Conservation (phyloP, 2,329 filamentous ascomycete genomes). For the Sarocladiaceae sp. region DNA sequence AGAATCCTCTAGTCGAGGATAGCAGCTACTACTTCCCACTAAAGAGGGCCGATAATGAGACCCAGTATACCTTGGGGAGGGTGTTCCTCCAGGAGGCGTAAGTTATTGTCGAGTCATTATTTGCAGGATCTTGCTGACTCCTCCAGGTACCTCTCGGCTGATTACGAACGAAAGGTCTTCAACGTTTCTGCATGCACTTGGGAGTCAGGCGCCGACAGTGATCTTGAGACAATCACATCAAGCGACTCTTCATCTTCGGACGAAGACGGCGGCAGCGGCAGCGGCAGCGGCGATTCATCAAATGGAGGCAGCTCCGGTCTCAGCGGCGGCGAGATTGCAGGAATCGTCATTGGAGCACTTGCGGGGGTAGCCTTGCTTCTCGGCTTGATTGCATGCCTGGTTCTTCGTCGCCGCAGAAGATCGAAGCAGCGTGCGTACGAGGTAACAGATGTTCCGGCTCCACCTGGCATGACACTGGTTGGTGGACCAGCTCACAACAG, state of each 20-base stretch:
- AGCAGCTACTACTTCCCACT: slow-evolving; percentile 7
- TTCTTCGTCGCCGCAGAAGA: background rate
- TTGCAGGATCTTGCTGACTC: background rate
- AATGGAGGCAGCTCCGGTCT: background rate
- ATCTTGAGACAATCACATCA: background rate
- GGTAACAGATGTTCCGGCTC: background rate
- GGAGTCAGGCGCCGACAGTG: background rate
- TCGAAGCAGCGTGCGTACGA: slow-evolving; percentile 4
- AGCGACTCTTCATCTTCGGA: background rate
- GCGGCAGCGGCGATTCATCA: background rate
- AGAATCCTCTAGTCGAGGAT: background rate
- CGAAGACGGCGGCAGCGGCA: background rate
- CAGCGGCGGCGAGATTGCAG: background rate
- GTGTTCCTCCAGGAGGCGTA: slow-evolving; percentile 6
- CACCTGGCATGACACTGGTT: background rate
- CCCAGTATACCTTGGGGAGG: slow-evolving; percentile 3
- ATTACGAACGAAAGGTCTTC: slow-evolving; percentile 4
- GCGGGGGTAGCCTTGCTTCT: background rate
- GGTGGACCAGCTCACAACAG: slow-evolving; percentile 4
- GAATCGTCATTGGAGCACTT: background rate
- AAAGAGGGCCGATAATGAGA: background rate
- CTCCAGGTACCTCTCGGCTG: background rate
- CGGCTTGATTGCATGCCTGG: background rate
- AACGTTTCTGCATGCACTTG: slow-evolving; percentile 1
- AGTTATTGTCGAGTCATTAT: background rate